Conservation (phyloP, 2,329 filamentous ascomycete genomes). For the Aspergillus transmontanensis region DNA sequence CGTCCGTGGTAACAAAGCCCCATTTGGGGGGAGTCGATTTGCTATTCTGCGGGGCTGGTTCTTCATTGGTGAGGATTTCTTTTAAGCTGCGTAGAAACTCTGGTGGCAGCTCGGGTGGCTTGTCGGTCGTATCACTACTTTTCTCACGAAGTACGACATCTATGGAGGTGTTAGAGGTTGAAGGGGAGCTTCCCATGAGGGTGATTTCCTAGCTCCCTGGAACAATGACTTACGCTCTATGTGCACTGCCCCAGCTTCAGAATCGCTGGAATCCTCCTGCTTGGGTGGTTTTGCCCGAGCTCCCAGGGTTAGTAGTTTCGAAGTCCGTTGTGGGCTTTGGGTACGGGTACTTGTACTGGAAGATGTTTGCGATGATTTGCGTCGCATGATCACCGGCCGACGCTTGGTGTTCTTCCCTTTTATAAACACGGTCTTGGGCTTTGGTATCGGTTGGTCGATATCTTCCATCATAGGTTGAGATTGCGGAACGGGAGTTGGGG, state of each 20-base stretch:
- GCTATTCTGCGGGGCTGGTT: conserved; percentile 7
- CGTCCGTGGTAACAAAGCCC: conserved; percentile 19
- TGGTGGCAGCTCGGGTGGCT: conserved; percentile 11
- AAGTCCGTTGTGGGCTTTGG: conserved; percentile 15
- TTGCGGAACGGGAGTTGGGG: conserved; percentile 23
- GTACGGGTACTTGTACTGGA: conserved; percentile 19
- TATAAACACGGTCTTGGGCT: conserved; percentile 30
- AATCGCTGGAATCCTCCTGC: not conserved
- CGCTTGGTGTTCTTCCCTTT: conserved; percentile 31
- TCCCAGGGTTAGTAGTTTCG: conserved; percentile 8
- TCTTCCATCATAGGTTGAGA: conserved; percentile 11
- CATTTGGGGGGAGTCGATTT: conserved; percentile 13
- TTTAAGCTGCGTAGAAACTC: conserved; percentile 17
- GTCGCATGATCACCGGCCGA: conserved; percentile 35
- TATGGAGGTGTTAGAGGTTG: not conserved
- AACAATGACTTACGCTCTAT: conserved; percentile 3
- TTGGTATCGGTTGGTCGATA: conserved; percentile 24
- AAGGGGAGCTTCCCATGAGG: not conserved
- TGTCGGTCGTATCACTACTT: not conserved
- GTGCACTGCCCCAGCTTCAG: not conserved
- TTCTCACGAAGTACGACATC: not conserved
- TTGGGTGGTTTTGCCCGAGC: not conserved
- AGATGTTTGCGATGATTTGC: conserved; percentile 39
- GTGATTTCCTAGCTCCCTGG: not conserved
- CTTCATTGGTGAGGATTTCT: conserved; percentile 14